Percentiles rank a stretch among this genome's conserved stretches.
Conservation (phyloP, 768 basidiomycete genomes). For the Leccinum obscurum region DNA sequence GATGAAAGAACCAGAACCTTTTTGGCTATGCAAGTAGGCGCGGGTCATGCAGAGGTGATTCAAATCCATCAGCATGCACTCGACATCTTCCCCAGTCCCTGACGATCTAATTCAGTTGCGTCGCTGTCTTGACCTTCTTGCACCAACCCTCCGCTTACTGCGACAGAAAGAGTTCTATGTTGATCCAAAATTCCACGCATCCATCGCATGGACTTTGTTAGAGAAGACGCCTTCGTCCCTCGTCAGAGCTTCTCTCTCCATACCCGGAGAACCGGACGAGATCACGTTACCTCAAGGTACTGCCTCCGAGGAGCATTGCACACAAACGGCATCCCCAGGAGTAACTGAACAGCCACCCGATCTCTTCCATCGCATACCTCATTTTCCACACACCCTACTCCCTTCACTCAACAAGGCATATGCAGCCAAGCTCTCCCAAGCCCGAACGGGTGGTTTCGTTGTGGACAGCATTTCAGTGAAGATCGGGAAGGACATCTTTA, state of each 20-base stretch:
- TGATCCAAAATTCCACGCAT: constrained; percentile 83
- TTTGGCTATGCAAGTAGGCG: constrained; percentile 78
- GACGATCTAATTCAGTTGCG: constrained; percentile 49
- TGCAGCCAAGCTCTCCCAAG: constrained; percentile 40
- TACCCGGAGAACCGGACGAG: constrained; percentile 3
- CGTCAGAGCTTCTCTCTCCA: constrained; percentile 7
- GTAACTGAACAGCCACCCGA: constrained; percentile 12
- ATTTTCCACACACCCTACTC: constrained; percentile 51
- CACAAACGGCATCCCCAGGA: constrained; percentile 2
- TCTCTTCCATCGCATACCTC: constrained; percentile 48
- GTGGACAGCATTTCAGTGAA: constrained; percentile 57
- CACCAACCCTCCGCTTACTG: constrained; percentile 55
- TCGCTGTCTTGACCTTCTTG: constrained; percentile 52
- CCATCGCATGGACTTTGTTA: constrained; percentile 85
- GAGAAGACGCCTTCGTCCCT: constrained; percentile 25
- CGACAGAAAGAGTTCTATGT: constrained; percentile 81
- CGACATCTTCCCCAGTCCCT: constrained; percentile 7
- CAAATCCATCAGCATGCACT: background rate
- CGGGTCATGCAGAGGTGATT: constrained; percentile 75
- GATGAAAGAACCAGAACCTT: constrained; percentile 84
- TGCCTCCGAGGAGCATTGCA: constrained; percentile 8
- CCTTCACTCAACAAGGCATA: constrained; percentile 50
- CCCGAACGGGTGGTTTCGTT: constrained; percentile 49
- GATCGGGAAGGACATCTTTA: constrained; percentile 66
- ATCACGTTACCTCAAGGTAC: background rate